Percentiles rank a stretch among this genome's conserved stretches.
Evolutionary conservation across 495 filamentous ascomycete species (phyloP).

Genomic region (Zalerion maritima): DNA sequence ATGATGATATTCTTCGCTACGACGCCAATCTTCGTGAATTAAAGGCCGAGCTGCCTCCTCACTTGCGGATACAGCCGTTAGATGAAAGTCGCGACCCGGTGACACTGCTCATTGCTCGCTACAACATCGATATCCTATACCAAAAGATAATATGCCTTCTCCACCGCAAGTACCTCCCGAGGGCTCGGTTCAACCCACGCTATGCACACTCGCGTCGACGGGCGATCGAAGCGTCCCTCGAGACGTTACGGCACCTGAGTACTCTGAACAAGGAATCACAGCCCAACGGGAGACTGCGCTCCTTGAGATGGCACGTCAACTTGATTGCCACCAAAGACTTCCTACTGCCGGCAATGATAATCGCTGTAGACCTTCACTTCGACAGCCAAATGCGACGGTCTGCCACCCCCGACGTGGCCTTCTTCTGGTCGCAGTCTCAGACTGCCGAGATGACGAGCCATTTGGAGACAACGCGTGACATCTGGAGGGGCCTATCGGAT

Average conservation of each 20-base stretch:
- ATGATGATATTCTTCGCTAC: conserved; percentile 67
- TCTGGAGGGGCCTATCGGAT: conserved; percentile 64
- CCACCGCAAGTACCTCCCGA: conserved; percentile 67
- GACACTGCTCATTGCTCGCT: conserved; percentile 66
- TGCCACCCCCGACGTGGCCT: conserved; percentile 34
- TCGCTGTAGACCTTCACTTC: conserved; percentile 60
- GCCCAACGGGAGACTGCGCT: conserved; percentile 53
- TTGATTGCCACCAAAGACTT: conserved; percentile 71
- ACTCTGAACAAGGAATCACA: conserved; percentile 65
- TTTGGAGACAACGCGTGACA: conserved; percentile 54
- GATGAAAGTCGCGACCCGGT: conserved; percentile 62
- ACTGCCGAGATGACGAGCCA: conserved; percentile 59
- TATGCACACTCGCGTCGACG: conserved; percentile 69
- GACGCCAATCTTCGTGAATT: conserved; percentile 60
- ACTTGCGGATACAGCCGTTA: conserved; percentile 53
- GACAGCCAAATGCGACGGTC: conserved; percentile 22
- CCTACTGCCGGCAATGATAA: conserved; percentile 75
- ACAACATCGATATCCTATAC: conserved; percentile 65
- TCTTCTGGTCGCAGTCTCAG: conserved; percentile 57
- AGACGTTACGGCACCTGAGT: conserved; percentile 58
- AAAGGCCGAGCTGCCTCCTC: conserved; percentile 48
- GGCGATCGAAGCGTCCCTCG: conserved; percentile 67
- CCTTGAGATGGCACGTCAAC: conserved; percentile 61
- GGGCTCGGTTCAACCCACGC: conserved; percentile 53
- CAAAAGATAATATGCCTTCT: conserved; percentile 72